Evolutionary conservation across 2,329 filamentous ascomycete species (phyloP).

Genomic region (Fusarium sulawesiense): DNA sequence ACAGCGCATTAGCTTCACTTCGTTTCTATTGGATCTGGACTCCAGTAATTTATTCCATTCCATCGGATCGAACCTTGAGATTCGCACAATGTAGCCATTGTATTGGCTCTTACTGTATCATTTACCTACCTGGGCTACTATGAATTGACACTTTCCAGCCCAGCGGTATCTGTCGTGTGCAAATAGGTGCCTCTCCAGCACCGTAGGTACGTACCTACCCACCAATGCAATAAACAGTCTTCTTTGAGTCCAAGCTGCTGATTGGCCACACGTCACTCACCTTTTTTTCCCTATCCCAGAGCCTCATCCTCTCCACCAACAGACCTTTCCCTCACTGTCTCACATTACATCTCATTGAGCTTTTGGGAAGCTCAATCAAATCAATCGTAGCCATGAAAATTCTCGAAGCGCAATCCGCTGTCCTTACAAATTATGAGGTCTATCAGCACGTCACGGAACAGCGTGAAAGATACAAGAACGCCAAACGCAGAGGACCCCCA

Average conservation of each 20-base stretch:
- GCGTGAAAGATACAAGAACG: conserved; percentile 62
- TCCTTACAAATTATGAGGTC: conserved; percentile 80
- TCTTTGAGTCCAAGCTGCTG: not conserved
- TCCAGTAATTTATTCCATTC: not conserved
- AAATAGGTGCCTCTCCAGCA: not conserved
- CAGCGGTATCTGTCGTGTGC: not conserved
- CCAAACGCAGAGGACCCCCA: conserved; percentile 63
- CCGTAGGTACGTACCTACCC: not conserved
- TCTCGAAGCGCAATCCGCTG: conserved; percentile 75
- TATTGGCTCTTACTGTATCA: not conserved
- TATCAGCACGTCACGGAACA: conserved; percentile 72
- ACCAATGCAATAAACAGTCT: not conserved
- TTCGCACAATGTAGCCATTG: conserved; percentile 19
- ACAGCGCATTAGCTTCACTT: not conserved
- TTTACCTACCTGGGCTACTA: not conserved
- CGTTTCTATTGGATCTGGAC: not conserved
- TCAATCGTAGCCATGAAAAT: conserved; percentile 69
- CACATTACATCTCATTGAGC: not conserved
- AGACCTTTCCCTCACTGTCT: conserved; percentile 10
- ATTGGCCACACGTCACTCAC: conserved; percentile 14
- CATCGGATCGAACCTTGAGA: not conserved
- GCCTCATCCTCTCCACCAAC: conserved; percentile 33
- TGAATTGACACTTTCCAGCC: not conserved
- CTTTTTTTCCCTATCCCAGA: not conserved
- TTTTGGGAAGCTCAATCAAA: conserved; percentile 1